Evolutionary conservation across 83 land plant genomes (phyloP).

Genomic region (Picea engelmannii): DNA sequence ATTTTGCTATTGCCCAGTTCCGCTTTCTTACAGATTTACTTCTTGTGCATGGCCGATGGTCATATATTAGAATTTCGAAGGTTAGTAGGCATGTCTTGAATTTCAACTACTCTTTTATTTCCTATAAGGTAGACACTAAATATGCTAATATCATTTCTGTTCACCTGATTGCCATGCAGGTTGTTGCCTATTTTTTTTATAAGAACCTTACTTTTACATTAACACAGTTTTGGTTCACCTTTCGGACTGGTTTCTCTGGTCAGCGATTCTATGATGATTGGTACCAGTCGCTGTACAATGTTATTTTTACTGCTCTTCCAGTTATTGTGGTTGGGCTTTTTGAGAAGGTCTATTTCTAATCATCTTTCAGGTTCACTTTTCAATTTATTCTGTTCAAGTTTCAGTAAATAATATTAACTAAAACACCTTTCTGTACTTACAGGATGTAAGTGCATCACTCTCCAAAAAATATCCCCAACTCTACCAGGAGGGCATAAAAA

Average conservation of each 20-base stretch:
- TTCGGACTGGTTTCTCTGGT: slow-evolving; percentile 94
- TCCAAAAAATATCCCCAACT: slow-evolving; percentile 88
- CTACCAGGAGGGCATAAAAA: slow-evolving; percentile 86
- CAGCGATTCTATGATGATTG: slow-evolving; percentile 99
- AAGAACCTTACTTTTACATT: slow-evolving; percentile 97
- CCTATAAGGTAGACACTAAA: neutral
- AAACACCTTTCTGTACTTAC: slow-evolving; percentile 18
- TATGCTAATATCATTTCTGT: neutral
- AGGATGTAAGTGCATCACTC: slow-evolving; percentile 95
- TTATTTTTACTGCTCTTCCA: slow-evolving; percentile 93
- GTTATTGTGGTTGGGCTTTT: slow-evolving; percentile 92
- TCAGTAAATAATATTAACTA: neutral
- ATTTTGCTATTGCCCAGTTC: slow-evolving; percentile 99
- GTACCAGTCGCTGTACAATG: slow-evolving; percentile 97
- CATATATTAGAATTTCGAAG: slow-evolving; percentile 93
- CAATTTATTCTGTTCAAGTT: neutral
- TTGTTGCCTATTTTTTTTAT: slow-evolving; percentile 94
- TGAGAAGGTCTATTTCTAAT: slow-evolving; percentile 71
- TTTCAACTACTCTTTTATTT: neutral
- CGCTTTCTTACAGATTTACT: slow-evolving; percentile 94
- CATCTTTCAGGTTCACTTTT: slow-evolving; percentile 8
- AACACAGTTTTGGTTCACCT: slow-evolving; percentile 99
- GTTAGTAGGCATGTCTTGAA: slow-evolving; percentile 28
- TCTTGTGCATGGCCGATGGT: slow-evolving; percentile 98
- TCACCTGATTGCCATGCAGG: slow-evolving; percentile 50